phyloP scores from a whole-genome alignment of 139 green algal genomes.

The Tetradesmus lagerheimii region DNA sequence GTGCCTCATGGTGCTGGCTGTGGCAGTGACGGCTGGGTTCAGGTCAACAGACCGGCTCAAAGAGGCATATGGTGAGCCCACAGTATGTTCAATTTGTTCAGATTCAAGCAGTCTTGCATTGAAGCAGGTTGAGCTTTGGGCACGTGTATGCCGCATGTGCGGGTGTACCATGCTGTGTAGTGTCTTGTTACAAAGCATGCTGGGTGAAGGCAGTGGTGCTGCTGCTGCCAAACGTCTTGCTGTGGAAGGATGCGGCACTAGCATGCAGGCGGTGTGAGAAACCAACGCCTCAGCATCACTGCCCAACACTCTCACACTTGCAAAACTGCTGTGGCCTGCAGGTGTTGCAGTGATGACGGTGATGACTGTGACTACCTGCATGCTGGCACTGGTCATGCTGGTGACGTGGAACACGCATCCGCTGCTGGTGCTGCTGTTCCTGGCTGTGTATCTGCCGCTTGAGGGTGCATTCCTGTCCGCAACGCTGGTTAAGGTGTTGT shows the following conservation, averaged over 20 bases:
- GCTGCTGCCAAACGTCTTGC: too few relatives aligned
- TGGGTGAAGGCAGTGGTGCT: too few relatives aligned
- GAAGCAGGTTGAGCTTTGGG: too few relatives aligned
- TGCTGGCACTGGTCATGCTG: conserved; percentile 25
- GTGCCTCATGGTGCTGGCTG: conserved; percentile 8
- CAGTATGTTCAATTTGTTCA: too few relatives aligned
- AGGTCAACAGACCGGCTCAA: conserved; percentile 3
- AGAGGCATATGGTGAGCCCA: conserved; percentile 31
- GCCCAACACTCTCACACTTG: too few relatives aligned
- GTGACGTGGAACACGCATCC: conserved; percentile 24
- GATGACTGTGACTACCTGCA: conserved; percentile 18
- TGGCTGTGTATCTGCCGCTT: conserved; percentile 5
- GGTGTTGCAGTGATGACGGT: conserved; percentile 43
- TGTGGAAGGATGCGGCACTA: too few relatives aligned
- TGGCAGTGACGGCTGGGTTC: conserved; percentile 35
- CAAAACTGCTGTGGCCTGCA: background rate
- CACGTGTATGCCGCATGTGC: background rate
- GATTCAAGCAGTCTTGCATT: too few relatives aligned
- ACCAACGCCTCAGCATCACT: too few relatives aligned
- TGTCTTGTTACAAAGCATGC: too few relatives aligned
- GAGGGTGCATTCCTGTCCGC: conserved; percentile 29
- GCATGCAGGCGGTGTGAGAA: too few relatives aligned
- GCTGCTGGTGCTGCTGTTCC: conserved; percentile 1
- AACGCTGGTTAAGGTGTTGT: conserved; percentile 6
- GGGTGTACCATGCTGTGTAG: background rate